A percentile compares a stretch with the other conserved stretches of the same genome.
Conservation (phyloP, 2,329 filamentous ascomycete genomes). For the Orbilia blumenaviensis region DNA sequence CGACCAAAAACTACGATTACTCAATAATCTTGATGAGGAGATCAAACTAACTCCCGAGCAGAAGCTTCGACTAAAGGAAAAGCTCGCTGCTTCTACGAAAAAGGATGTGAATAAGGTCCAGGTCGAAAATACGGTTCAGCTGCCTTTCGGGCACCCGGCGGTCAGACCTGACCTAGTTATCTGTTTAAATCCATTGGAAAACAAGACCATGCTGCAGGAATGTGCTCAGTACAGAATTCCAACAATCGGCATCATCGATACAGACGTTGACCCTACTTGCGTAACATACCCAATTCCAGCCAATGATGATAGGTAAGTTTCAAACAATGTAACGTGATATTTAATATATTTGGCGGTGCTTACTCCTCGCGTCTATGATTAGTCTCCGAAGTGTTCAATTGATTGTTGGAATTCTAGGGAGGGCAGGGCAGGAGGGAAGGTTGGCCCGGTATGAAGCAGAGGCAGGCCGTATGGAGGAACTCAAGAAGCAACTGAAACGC, state of each 20-base stretch:
- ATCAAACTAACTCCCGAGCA: slow-evolving; percentile 59
- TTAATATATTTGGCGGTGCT: not conserved
- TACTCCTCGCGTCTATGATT: slow-evolving; percentile 6
- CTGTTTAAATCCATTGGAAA: slow-evolving; percentile 91
- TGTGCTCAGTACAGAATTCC: slow-evolving; percentile 87
- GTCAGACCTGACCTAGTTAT: slow-evolving; percentile 90
- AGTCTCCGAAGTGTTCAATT: slow-evolving; percentile 83
- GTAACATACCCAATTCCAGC: slow-evolving; percentile 96
- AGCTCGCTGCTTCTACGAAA: slow-evolving; percentile 61
- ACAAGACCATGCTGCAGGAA: slow-evolving; percentile 88
- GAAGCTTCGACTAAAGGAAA: slow-evolving; percentile 15
- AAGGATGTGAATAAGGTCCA: slow-evolving; percentile 64
- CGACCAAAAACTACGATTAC: slow-evolving; percentile 74
- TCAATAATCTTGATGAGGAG: slow-evolving; percentile 77
- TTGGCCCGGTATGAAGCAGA: slow-evolving; percentile 49
- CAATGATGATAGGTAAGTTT: slow-evolving; percentile 85
- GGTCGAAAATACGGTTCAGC: slow-evolving; percentile 21
- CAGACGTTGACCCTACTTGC: slow-evolving; percentile 88
- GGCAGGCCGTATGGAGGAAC: slow-evolving; percentile 20
- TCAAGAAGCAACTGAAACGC: slow-evolving; percentile 13
- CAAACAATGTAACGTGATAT: not conserved
- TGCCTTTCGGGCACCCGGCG: slow-evolving; percentile 60
- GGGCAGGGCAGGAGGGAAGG: slow-evolving; percentile 78
- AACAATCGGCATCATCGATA: slow-evolving; percentile 94
- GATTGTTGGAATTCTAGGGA: slow-evolving; percentile 84